Conservation (phyloP, 768 basidiomycete species). For the Naematelia aurantialba region DNA sequence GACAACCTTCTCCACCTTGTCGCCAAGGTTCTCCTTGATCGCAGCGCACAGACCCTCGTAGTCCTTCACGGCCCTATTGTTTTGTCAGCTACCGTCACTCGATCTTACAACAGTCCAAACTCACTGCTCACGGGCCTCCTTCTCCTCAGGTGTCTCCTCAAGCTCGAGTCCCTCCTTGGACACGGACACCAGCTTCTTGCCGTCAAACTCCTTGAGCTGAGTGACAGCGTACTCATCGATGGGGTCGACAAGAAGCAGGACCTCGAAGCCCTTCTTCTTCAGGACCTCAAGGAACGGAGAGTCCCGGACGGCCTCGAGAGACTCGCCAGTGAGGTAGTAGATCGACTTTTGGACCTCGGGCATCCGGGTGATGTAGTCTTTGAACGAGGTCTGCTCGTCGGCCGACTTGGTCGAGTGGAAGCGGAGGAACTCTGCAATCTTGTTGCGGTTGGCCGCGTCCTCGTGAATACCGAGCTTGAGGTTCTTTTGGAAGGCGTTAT, state of each 20-base stretch:
- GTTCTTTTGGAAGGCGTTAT: constrained; percentile 97
- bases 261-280: constrained; percentile 99
- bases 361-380: constrained; percentile 99
- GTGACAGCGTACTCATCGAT: constrained; percentile 99
- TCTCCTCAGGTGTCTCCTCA: constrained; percentile 98
- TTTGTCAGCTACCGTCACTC: background rate
- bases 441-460: constrained; percentile 96
- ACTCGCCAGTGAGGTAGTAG: constrained; percentile 99
- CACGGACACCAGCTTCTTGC: constrained; percentile 94
- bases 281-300: constrained; percentile 99
- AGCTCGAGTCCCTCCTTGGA: constrained; percentile 99
- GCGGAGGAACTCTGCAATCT: constrained; percentile 97
- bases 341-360: constrained; percentile 97
- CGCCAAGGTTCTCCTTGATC: constrained; percentile 97
- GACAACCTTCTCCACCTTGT: constrained; percentile 99
- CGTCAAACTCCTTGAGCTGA: constrained; percentile 98
- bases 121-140: constrained; percentile 81
- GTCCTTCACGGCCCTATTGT: constrained; percentile 68
- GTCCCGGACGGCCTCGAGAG: constrained; percentile 79
- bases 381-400: constrained; percentile 89
- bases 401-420: constrained; percentile 93
- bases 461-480: constrained; percentile 99
- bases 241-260: constrained; percentile 93
- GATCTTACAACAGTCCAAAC: background rate
- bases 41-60: constrained; percentile 85